phyloP scores from a whole-genome alignment of 2,329 filamentous ascomycete genomes.

The Tolypocladium amazonense region DNA sequence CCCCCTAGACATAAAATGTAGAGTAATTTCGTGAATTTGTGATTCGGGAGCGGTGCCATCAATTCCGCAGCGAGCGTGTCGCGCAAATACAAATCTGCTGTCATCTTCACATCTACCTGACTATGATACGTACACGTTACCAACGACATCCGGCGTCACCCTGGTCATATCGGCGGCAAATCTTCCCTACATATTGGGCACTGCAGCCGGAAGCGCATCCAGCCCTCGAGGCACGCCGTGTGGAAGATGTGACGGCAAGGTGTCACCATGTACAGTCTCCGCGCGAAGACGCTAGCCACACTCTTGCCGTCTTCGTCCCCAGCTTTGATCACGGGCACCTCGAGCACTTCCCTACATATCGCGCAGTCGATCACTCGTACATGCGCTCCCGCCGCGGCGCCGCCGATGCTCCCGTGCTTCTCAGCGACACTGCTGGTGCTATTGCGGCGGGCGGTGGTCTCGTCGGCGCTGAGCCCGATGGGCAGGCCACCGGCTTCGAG shows the following conservation, averaged over 20 bases:
- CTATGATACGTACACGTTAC: background rate
- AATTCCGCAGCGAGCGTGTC: background rate
- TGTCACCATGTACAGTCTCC: conserved; percentile 91
- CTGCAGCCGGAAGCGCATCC: conserved; percentile 88
- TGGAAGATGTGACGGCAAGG: conserved; percentile 96
- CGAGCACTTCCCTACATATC: conserved; percentile 85
- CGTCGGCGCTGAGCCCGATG: conserved; percentile 50
- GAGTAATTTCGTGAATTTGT: too few species aligned
- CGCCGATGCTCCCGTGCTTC: conserved; percentile 2
- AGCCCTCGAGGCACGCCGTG: conserved; percentile 80
- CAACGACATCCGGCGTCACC: background rate
- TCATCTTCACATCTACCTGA: background rate
- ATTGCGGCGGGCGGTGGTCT: conserved; percentile 7
- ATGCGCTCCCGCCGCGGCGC: conserved; percentile 5
- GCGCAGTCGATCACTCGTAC: conserved; percentile 71
- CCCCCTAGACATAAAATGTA: too few species aligned
- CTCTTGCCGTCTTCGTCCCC: conserved; percentile 44
- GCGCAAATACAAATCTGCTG: background rate
- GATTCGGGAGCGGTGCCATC: background rate
- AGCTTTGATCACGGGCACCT: conserved; percentile 69
- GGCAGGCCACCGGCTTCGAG: conserved; percentile 71
- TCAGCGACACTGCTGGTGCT: conserved; percentile 1
- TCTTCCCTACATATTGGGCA: conserved; percentile 93
- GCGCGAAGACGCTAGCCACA: conserved; percentile 60
- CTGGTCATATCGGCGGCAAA: conserved; percentile 63